phyloP scores from a whole-genome alignment of 768 basidiomycete genomes.

The Nidularia sp. region DNA sequence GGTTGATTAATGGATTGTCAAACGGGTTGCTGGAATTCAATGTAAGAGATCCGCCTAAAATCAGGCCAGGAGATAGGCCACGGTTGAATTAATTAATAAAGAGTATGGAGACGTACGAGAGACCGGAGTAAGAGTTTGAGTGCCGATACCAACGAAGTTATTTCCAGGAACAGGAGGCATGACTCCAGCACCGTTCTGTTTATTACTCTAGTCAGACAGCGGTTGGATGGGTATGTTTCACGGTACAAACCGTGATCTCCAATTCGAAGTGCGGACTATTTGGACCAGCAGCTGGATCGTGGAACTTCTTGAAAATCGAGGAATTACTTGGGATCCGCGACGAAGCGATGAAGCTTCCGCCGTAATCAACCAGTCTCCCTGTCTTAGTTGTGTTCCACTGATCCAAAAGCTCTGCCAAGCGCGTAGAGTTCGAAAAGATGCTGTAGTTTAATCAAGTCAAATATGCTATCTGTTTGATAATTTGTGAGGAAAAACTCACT shows the following conservation, averaged over 20 bases:
- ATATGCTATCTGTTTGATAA: background rate
- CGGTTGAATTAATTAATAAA: no score
- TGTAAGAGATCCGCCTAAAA: no score
- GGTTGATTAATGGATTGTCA: no score
- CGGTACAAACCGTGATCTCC: background rate
- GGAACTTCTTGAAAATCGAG: background rate
- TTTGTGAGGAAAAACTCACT: background rate
- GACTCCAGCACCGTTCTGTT: no score
- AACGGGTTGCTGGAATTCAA: no score
- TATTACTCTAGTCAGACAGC: no score
- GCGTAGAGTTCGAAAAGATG: background rate
- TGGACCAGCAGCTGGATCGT: slow-evolving; percentile 7
- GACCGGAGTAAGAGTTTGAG: no score
- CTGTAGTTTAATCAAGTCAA: background rate
- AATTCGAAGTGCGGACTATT: slow-evolving; percentile 7
- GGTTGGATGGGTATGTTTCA: no score
- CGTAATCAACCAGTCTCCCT: slow-evolving; percentile 3
- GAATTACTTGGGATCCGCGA: slow-evolving; percentile 4
- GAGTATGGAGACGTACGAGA: no score
- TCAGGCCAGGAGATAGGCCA: no score
- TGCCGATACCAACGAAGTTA: no score
- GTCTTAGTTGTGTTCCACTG: slow-evolving; percentile 9
- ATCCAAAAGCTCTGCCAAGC: slow-evolving; percentile 1
- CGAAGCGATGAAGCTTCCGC: background rate
- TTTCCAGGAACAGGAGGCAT: no score